Percentiles rank a stretch among this genome's conserved stretches.
These are phyloP conservation scores for Calonectria pteridis DNA, from an alignment of 2,329 filamentous ascomycete species.

Conservation along the genomic window DNA sequence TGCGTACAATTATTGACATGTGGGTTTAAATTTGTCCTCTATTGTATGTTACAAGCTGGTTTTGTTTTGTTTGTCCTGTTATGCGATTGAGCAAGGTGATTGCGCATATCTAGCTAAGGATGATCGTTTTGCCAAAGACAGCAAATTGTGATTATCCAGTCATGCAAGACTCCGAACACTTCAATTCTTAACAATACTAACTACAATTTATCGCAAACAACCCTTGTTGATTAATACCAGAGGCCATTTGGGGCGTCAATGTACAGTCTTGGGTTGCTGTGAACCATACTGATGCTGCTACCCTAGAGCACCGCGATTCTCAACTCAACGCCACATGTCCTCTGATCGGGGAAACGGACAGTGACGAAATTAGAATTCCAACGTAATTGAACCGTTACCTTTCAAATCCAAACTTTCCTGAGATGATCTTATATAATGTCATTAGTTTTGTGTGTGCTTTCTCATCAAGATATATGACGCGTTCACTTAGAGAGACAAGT, in stretches of 20 bases:
- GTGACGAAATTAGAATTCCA: neutral
- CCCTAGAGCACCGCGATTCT: neutral
- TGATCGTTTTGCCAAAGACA: neutral
- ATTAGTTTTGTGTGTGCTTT: neutral
- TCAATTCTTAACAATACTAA: too few relatives aligned
- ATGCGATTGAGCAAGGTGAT: neutral
- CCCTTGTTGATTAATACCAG: too few relatives aligned
- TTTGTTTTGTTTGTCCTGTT: neutral
- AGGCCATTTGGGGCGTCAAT: too few relatives aligned
- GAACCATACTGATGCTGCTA: neutral
- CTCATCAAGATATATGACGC: neutral
- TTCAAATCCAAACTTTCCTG: neutral
- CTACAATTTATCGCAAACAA: too few relatives aligned
- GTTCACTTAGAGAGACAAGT: neutral
- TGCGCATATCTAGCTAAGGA: neutral
- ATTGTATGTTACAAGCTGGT: accelerated
- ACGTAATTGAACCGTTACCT: neutral
- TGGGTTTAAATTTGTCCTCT: neutral
- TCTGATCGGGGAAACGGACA: neutral
- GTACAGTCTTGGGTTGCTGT: neutral
- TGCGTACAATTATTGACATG: neutral
- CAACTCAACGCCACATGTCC: neutral
- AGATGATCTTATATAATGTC: neutral
- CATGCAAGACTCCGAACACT: neutral
- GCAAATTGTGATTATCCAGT: neutral